phyloP scores from a whole-genome alignment of 345 rosid species.

The Brassica nigra region DNA sequence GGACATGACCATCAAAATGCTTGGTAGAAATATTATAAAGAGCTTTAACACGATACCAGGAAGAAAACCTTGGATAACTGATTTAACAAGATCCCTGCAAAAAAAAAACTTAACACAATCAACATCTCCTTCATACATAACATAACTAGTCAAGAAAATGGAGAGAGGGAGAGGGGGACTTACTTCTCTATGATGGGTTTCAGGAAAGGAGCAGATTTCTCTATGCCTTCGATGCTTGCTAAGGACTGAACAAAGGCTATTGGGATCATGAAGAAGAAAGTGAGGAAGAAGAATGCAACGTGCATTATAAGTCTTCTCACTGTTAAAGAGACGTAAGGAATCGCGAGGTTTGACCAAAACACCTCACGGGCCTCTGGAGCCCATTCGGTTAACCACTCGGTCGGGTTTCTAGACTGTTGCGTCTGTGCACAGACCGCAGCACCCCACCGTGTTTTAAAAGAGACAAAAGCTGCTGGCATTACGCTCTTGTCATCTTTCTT shows the following conservation, averaged over 20 bases:
- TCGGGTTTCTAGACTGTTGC: conserved; percentile 83
- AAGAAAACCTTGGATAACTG: conserved; percentile 81
- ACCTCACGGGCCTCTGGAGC: conserved; percentile 95
- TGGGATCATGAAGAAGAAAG: conserved; percentile 95
- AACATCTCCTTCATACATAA: conserved; percentile 5
- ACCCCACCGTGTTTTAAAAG: conserved; percentile 93
- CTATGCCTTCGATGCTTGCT: conserved; percentile 86
- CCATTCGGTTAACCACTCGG: conserved; percentile 94
- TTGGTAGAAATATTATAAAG: conserved; percentile 86
- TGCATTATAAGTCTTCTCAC: conserved; percentile 76
- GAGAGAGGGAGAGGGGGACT: conserved; percentile 9
- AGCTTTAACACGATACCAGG: conserved; percentile 92
- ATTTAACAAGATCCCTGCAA: conserved; percentile 62
- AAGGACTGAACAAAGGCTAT: conserved; percentile 87
- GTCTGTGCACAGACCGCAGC: conserved; percentile 99
- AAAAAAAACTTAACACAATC: conserved; percentile 15
- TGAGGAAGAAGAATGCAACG: conserved; percentile 89
- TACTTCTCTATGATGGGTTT: conserved; percentile 57
- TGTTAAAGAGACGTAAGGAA: conserved; percentile 75
- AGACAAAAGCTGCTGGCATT: conserved; percentile 97
- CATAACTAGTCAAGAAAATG: background rate
- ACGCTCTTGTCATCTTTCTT: conserved; percentile 63
- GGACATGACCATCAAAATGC: conserved; percentile 91
- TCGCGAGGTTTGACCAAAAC: conserved; percentile 81
- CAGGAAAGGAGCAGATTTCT: conserved; percentile 68